A percentile compares a stretch with the other conserved stretches of the same genome.
These are phyloP conservation scores for Torulaspora quercuum DNA, from an alignment of 805 yeast genomes.

Conservation along the genomic window DNA sequence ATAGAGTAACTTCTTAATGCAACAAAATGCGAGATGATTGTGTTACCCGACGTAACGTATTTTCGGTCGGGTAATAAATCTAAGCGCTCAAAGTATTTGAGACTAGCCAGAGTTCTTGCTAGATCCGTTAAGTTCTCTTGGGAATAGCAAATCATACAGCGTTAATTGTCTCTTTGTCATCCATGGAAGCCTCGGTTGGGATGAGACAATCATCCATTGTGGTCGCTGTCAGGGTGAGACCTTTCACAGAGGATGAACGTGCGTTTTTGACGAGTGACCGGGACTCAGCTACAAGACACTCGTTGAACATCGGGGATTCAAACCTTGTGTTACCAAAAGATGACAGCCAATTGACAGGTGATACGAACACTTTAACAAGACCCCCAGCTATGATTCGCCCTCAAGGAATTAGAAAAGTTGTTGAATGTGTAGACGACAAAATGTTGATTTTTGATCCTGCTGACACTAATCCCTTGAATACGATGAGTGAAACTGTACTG, in stretches of 20 bases:
- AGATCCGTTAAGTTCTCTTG: too few species aligned
- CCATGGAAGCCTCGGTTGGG: constrained; percentile 3
- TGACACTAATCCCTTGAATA: constrained; percentile 55
- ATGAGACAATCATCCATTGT: constrained; percentile 55
- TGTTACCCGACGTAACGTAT: background rate
- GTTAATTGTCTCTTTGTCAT: background rate
- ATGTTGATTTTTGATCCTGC: constrained; percentile 88
- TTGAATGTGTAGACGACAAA: constrained; percentile 77
- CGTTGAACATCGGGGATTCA: constrained; percentile 20
- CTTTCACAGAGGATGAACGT: constrained; percentile 64
- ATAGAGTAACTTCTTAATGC: too few species aligned
- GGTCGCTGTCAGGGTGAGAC: constrained; percentile 80
- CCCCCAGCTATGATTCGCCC: constrained; percentile 32
- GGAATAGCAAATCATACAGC: too few species aligned
- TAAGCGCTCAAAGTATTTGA: too few species aligned
- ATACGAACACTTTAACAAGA: constrained; percentile 13
- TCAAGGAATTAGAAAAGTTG: constrained; percentile 60
- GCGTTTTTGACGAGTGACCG: constrained; percentile 43
- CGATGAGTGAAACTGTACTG: constrained; percentile 29
- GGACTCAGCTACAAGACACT: constrained; percentile 26
- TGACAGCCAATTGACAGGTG: constrained; percentile 6
- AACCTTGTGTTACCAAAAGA: constrained; percentile 17
- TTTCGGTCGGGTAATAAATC: background rate
- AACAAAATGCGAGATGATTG: too few species aligned
- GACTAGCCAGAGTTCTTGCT: too few species aligned